Base-by-base conservation (phyloP, 306 rosid genomes). In the Lotus japonicus region DNA sequence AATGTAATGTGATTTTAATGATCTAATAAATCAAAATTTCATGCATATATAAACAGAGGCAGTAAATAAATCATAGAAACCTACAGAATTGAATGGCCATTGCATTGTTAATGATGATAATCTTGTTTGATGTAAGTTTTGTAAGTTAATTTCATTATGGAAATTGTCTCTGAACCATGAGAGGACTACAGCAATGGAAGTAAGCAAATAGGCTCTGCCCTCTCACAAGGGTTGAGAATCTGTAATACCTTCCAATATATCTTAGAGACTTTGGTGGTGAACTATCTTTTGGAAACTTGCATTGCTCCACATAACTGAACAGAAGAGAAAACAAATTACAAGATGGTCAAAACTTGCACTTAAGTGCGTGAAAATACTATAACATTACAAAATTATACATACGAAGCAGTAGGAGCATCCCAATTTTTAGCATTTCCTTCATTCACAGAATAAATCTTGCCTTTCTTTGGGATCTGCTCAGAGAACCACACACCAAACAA, bases 391-490 rank as follows among this genome's bases (percentile, higher is more conserved):
- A 74, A 54, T 61, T 53, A 53, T 44, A 57, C 85, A 23, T 82
- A 94, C 96, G 83, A 67, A 35, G 95, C 75, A 3, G 97, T 94
- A 18, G 99, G 96, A 67, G 82, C 80, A 58, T 94, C 99, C 99
- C 99, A 94, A 69, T 94, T 90, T 79, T 85, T 90, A 14, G 97
- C 99, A 81, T 94, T 94, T 78, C 99, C 99, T 85, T 94, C 99
- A 78, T 94, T 94, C 66, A 90, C 99, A 1, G 99, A 94, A 81
- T 94, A 94, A 54, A 94, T 94, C 68, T 87, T 94, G 68, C 99
- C 99, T 65, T 86, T 86, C 79, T 81, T 81, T 15, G 97, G 99
- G 72, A 94, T 85, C 99, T 94, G 74, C 16, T 17, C 6, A 62
- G 71, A 72, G 53, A 79, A 46, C 53, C 51, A 72, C 51, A 39